Percentiles rank a stretch among this genome's conserved stretches.
phyloP scores from a whole-genome alignment of 2,329 filamentous ascomycete genomes.

The Chaetomium strumarium region DNA sequence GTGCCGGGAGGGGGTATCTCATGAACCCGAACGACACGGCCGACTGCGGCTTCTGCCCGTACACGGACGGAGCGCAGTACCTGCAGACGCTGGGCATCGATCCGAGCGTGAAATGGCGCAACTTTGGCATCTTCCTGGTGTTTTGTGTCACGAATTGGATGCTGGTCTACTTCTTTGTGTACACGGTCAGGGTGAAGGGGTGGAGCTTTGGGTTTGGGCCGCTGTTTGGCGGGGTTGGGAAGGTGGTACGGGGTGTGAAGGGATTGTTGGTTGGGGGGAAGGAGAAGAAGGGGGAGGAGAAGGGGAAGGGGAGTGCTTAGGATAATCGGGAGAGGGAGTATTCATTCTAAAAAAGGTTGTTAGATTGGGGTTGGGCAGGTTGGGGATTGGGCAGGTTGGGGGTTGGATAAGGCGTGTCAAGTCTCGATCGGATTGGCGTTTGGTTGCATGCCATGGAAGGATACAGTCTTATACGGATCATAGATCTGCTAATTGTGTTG shows the following conservation, averaged over 20 bases:
- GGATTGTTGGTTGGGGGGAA: constrained; percentile 8
- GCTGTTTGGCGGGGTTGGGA: constrained; percentile 17
- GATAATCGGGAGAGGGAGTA: too few relatives aligned
- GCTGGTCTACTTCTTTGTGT: constrained; percentile 29
- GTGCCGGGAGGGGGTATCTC: constrained; percentile 54
- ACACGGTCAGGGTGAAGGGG: constrained; percentile 26
- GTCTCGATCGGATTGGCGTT: too few relatives aligned
- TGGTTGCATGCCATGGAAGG: too few relatives aligned
- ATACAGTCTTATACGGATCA: too few relatives aligned
- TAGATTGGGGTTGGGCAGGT: too few relatives aligned
- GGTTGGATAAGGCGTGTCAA: too few relatives aligned
- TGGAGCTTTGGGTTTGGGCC: constrained; percentile 27
- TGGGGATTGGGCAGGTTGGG: too few relatives aligned
- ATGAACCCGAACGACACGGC: constrained; percentile 51
- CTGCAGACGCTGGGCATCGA: constrained; percentile 54
- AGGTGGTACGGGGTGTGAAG: constrained; percentile 14
- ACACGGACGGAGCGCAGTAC: constrained; percentile 55
- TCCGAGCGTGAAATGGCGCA: constrained; percentile 56
- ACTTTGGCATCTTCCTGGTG: constrained; percentile 59
- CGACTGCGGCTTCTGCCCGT: constrained; percentile 61
- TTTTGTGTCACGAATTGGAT: constrained; percentile 59
- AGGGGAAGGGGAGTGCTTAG: not conserved
- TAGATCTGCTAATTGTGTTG: too few relatives aligned
- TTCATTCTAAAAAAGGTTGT: too few relatives aligned
- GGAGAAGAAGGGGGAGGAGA: not conserved